Conservation (phyloP, 1,284 basidiomycete species). For the Ganoderma resinaceum region DNA sequence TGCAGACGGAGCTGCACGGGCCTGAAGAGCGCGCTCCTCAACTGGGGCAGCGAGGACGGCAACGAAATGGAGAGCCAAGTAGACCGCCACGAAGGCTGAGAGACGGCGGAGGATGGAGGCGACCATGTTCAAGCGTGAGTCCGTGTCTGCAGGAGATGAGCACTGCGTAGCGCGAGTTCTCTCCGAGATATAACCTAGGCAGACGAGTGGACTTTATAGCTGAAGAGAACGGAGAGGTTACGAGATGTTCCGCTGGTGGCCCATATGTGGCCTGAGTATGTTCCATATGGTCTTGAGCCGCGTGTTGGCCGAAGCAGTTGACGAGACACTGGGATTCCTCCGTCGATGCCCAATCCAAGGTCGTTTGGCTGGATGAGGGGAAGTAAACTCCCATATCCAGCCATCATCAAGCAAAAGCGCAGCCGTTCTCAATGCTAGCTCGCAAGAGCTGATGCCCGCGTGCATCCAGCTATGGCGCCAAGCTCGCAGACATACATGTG, state of each 20-base stretch:
- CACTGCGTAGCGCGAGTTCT: slow-evolving; percentile 11
- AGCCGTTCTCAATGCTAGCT: background rate
- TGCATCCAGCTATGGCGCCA: slow-evolving; percentile 11
- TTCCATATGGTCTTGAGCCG: slow-evolving; percentile 20
- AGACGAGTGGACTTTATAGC: slow-evolving; percentile 16
- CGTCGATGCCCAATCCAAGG: background rate
- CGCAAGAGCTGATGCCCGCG: background rate
- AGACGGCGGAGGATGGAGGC: slow-evolving; percentile 19
- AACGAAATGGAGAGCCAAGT: slow-evolving; percentile 18
- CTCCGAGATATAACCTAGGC: background rate
- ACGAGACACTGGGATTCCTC: slow-evolving; percentile 9
- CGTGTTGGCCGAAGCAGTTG: background rate
- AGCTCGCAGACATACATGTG: slow-evolving; percentile 20
- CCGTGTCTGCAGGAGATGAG: slow-evolving; percentile 4
- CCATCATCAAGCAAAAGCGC: background rate
- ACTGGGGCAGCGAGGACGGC: slow-evolving; percentile 15
- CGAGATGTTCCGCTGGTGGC: slow-evolving; percentile 10
- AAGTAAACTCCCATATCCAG: background rate
- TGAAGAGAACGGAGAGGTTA: background rate
- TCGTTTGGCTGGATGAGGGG: background rate
- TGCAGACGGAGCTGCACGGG: slow-evolving; percentile 42
- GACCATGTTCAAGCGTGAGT: slow-evolving; percentile 13
- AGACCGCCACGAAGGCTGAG: slow-evolving; percentile 21
- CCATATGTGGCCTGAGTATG: slow-evolving; percentile 22
- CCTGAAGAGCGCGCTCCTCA: slow-evolving; percentile 22